A percentile compares a stretch with the other conserved stretches of the same genome.
Conservation (phyloP, 768 basidiomycete genomes). For the Arthromyces matolae region DNA sequence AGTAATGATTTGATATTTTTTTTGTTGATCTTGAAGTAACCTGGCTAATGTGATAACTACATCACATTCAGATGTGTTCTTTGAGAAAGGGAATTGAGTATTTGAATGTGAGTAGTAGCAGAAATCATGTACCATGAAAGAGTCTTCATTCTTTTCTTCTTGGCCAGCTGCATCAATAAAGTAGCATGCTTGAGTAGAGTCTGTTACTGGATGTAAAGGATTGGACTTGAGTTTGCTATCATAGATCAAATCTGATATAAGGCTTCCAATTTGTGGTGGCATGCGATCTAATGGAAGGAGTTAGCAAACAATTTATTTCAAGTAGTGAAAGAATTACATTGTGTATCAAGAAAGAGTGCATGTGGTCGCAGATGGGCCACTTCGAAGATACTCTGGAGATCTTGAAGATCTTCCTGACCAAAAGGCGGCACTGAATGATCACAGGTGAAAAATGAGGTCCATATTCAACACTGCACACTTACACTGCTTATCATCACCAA, state of each 20-base stretch:
- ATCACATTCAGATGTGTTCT: conserved; percentile 63
- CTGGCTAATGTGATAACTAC: conserved; percentile 54
- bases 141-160: conserved; percentile 30
- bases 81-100: background rate
- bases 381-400: conserved; percentile 77
- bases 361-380: conserved; percentile 50
- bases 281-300: conserved; percentile 60
- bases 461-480: conserved; percentile 18
- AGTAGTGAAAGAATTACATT: conserved; percentile 48
- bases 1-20: conserved; percentile 65
- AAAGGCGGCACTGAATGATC: conserved; percentile 63
- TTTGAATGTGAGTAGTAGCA: background rate
- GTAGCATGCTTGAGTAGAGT: conserved; percentile 45
- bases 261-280: conserved; percentile 73
- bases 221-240: conserved; percentile 53
- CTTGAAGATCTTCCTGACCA: conserved; percentile 66
- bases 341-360: conserved; percentile 61
- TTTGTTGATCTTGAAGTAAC: conserved; percentile 47
- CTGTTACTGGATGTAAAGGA: conserved; percentile 45
- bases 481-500: conserved; percentile 71
- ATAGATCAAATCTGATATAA: conserved; percentile 71
- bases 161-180: conserved; percentile 57
- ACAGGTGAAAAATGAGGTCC: conserved; percentile 13
- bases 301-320: conserved; percentile 7
- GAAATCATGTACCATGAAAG: conserved; percentile 31